A percentile compares a stretch with the other conserved stretches of the same genome.
phyloP scores from a whole-genome alignment of 768 basidiomycete species.

The Mycena galopus region DNA sequence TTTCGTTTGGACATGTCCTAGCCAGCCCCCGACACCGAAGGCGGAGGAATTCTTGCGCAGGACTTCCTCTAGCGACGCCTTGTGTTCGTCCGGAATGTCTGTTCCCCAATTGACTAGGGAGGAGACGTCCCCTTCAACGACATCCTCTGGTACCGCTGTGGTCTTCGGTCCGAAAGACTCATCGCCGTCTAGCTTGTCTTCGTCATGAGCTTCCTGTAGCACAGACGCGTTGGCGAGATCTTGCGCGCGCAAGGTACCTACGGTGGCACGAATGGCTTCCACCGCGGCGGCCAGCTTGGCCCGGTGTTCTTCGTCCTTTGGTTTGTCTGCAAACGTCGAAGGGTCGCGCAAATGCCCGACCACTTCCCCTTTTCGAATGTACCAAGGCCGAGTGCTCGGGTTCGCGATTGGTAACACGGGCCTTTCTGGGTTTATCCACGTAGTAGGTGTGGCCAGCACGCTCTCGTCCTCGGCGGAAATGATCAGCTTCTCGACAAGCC shows the following conservation, averaged over 20 bases:
- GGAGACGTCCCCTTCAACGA: background rate
- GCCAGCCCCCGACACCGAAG: background rate
- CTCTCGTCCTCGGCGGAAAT: background rate
- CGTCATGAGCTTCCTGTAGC: background rate
- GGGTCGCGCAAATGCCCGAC: conserved; percentile 14
- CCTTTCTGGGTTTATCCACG: background rate
- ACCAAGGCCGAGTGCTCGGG: conserved; percentile 21
- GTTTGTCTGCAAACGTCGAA: background rate
- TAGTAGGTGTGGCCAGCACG: background rate
- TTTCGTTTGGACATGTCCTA: background rate
- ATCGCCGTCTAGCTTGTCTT: conserved; percentile 13
- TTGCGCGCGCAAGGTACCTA: background rate
- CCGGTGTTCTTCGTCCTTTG: background rate
- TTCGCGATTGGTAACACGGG: conserved; percentile 37
- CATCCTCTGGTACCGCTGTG: background rate
- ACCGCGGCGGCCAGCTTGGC: background rate
- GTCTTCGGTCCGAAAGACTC: background rate
- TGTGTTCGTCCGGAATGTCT: background rate
- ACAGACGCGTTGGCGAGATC: background rate
- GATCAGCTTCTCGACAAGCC: conserved; percentile 33
- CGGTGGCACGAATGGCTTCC: background rate
- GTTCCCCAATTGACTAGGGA: background rate
- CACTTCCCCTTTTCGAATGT: conserved; percentile 30
- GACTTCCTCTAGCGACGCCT: background rate
- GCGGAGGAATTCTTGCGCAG: background rate